Conservation (phyloP, 306 rosid species). For the Castanea mollissima region DNA sequence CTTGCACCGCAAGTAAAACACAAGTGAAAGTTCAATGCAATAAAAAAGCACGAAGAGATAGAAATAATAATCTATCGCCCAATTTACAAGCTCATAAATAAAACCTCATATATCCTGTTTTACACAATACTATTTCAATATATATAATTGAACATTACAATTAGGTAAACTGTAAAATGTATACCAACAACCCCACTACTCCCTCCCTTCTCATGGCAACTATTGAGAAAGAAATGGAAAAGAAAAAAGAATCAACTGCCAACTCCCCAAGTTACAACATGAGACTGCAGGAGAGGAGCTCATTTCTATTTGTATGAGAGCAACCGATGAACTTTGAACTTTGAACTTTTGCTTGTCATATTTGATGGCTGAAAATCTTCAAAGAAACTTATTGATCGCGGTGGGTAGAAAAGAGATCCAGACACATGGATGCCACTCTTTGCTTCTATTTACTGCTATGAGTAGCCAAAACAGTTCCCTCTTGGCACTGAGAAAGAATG, state of each 20-base stretch:
- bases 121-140: not conserved
- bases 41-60: not conserved
- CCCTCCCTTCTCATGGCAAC: conserved; percentile 23
- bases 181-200: conserved; percentile 28
- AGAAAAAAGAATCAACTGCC: conserved; percentile 25
- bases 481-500: conserved; percentile 33
- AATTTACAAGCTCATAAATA: conserved; percentile 31
- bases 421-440: conserved; percentile 31
- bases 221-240: conserved; percentile 10
- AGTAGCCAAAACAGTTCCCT: conserved; percentile 34
- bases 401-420: conserved; percentile 31
- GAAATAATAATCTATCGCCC: conserved; percentile 20
- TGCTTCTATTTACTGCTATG: conserved; percentile 22
- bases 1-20: not conserved
- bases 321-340: conserved; percentile 17
- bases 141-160: conserved; percentile 1
- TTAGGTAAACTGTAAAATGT: not conserved
- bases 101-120: conserved; percentile 16
- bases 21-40: not conserved
- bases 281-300: conserved; percentile 32
- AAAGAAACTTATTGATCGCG: conserved; percentile 31
- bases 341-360: conserved; percentile 31
- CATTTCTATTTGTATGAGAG: conserved; percentile 29
- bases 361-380: conserved; percentile 23
- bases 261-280: conserved; percentile 32